These are phyloP conservation scores for Cystobasidium onofrii DNA, from an alignment of 768 basidiomycete genomes.

Conservation along the genomic window DNA sequence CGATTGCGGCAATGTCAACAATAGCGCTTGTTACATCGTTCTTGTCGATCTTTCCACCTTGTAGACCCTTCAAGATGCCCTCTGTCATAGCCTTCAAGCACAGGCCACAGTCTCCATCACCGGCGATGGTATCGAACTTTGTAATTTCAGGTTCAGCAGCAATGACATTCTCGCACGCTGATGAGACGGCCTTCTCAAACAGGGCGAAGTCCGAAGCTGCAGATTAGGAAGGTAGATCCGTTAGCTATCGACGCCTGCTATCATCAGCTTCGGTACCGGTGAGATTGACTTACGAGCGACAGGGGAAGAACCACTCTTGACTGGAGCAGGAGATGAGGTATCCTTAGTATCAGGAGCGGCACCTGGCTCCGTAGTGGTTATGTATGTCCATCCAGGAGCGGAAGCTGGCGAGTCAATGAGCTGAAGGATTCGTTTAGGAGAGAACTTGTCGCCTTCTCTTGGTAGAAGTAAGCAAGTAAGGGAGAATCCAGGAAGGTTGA, in stretches of 20 bases:
- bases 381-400: constrained; percentile 41
- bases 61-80: constrained; percentile 16
- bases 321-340: background rate
- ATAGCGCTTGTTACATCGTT: constrained; percentile 16
- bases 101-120: constrained; percentile 22
- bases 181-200: constrained; percentile 55
- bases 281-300: constrained; percentile 32
- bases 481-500: constrained; percentile 49
- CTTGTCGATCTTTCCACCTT: constrained; percentile 20
- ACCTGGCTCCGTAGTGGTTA: constrained; percentile 19
- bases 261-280: background rate
- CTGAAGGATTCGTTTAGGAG: constrained; percentile 44
- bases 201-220: constrained; percentile 47
- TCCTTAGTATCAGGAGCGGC: constrained; percentile 8
- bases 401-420: constrained; percentile 44
- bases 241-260: background rate
- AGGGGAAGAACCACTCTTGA: constrained; percentile 35
- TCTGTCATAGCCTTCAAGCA: constrained; percentile 21
- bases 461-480: constrained; percentile 47
- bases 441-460: constrained; percentile 40
- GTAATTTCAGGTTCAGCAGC: constrained; percentile 82
- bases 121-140: constrained; percentile 65
- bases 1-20: constrained; percentile 11
- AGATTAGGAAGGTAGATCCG: background rate
- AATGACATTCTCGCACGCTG: constrained; percentile 61